Evolutionary conservation across 331 rosid genomes (phyloP).

Genomic region (Malus hybrid): DNA sequence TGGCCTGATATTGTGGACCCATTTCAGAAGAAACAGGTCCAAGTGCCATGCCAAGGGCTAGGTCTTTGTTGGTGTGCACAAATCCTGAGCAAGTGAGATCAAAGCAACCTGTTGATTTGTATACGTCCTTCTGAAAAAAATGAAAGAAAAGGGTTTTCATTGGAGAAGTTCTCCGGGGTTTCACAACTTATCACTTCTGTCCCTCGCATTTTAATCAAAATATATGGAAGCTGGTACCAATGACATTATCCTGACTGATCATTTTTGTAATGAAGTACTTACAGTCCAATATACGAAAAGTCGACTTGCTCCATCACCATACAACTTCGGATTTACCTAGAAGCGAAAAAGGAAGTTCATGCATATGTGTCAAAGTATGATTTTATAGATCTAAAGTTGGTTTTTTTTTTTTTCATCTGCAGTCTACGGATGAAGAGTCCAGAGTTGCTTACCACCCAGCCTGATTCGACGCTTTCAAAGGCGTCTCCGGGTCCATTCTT

Average conservation of each 20-base stretch:
- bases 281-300: conserved; percentile 53
- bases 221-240: neutral
- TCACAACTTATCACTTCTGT: neutral
- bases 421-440: neutral
- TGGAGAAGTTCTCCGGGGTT: neutral
- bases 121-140: conserved; percentile 32
- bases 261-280: conserved; percentile 12
- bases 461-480: conserved; percentile 61
- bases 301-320: conserved; percentile 36
- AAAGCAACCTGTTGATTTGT: conserved; percentile 54
- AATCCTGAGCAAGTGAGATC: conserved; percentile 60
- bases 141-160: neutral
- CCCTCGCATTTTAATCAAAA: neutral
- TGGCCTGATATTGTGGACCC: conserved; percentile 24
- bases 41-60: conserved; percentile 38
- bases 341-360: neutral
- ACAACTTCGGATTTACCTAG: conserved; percentile 55
- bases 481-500: conserved; percentile 20
- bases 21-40: conserved; percentile 4
- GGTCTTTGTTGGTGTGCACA: conserved; percentile 24
- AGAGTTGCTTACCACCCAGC: conserved; percentile 39
- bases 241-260: neutral
- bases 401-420: too few species aligned
- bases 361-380: neutral
- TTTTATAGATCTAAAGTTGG: neutral